Percentiles rank a stretch among this genome's conserved stretches.
These are phyloP conservation scores for Pachysolen tannophilus DNA, from an alignment of 805 yeast species.

Conservation along the genomic window DNA sequence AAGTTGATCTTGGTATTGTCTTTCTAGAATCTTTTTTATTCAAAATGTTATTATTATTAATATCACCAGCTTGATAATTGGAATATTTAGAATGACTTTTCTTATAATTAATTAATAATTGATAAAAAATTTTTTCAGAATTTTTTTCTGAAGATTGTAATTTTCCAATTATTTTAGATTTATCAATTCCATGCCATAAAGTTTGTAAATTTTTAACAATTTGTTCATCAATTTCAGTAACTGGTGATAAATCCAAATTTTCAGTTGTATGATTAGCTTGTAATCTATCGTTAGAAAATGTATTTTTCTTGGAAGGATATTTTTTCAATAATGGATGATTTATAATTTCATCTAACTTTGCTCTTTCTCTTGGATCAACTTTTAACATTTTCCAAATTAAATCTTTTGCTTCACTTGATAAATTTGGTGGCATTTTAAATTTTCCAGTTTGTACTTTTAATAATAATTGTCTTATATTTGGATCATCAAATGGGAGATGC, in stretches of 20 bases:
- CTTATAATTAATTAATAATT: conserved; percentile 64
- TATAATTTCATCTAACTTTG: conserved; percentile 68
- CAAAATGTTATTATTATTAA: conserved; percentile 10
- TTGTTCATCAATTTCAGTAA: conserved; percentile 59
- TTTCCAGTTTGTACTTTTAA: conserved; percentile 88
- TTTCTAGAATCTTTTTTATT: not conserved
- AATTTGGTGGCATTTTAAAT: conserved; percentile 72
- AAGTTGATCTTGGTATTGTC: conserved; percentile 19
- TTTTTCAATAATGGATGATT: conserved; percentile 76
- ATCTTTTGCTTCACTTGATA: conserved; percentile 82
- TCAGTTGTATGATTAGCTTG: conserved; percentile 16
- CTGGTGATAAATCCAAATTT: conserved; percentile 12
- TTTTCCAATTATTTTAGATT: conserved; percentile 40
- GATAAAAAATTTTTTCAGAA: conserved; percentile 77
- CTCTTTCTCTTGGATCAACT: conserved; percentile 76
- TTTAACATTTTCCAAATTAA: conserved; percentile 72
- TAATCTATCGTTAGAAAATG: conserved; percentile 31
- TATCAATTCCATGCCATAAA: conserved; percentile 72
- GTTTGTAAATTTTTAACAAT: conserved; percentile 70
- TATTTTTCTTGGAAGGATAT: conserved; percentile 44
- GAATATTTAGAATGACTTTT: conserved; percentile 42
- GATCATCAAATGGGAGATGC: conserved; percentile 94
- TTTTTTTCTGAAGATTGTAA: conserved; percentile 50
- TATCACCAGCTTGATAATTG: conserved; percentile 11
- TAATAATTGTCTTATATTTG: conserved; percentile 78